These are phyloP conservation scores for Sistotremastrum suecicum DNA, from an alignment of 768 basidiomycete species.

Conservation along the genomic window DNA sequence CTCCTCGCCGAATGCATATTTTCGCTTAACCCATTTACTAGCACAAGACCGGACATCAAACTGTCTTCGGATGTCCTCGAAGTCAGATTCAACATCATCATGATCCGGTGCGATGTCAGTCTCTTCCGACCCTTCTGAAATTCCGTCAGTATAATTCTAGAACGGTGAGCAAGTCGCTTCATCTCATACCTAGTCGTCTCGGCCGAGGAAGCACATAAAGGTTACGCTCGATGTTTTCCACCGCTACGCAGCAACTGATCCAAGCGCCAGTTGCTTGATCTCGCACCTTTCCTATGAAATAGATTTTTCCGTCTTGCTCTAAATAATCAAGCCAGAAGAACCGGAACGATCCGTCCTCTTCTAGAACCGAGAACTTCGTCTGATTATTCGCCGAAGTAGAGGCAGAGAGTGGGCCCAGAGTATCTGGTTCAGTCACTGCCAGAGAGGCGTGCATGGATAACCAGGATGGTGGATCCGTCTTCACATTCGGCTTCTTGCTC, in stretches of 20 bases:
- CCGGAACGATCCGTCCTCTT: constrained; percentile 69
- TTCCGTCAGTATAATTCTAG: background rate
- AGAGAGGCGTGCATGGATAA: constrained; percentile 64
- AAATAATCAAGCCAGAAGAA: constrained; percentile 98
- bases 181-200: constrained; percentile 34
- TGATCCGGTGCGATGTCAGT: constrained; percentile 62
- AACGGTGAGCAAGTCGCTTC: constrained; percentile 6
- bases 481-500: constrained; percentile 14
- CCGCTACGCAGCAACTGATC: constrained; percentile 76
- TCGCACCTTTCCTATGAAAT: constrained; percentile 84
- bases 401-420: constrained; percentile 32
- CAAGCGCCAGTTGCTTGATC: constrained; percentile 57
- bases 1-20: constrained; percentile 82
- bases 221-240: constrained; percentile 80
- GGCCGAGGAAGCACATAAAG: constrained; percentile 77
- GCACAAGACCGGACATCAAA: constrained; percentile 64
- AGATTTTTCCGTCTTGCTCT: constrained; percentile 70
- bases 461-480: constrained; percentile 43
- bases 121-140: constrained; percentile 28
- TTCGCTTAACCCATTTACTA: constrained; percentile 74
- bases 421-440: constrained; percentile 43
- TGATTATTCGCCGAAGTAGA: constrained; percentile 21
- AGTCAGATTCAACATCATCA: constrained; percentile 68
- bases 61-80: constrained; percentile 63
- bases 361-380: constrained; percentile 44